phyloP scores from a whole-genome alignment of 108 stramenopile genomes.

The Cyclostephanos tholiformis region DNA sequence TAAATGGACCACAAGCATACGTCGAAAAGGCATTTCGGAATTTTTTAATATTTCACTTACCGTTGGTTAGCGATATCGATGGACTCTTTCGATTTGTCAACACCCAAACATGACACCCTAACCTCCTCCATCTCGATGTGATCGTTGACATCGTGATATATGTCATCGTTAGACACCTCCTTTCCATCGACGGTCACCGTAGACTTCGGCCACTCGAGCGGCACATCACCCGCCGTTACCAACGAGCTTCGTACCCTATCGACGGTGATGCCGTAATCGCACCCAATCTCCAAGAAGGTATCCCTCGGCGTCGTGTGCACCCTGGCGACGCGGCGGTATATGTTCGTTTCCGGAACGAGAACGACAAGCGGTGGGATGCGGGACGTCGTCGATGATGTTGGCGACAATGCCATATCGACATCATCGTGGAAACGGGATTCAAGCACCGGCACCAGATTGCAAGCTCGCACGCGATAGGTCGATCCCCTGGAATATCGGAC shows the following conservation, averaged over 20 bases:
- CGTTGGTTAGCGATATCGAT: slow-evolving; percentile 64
- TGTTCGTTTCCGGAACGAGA: slow-evolving; percentile 69
- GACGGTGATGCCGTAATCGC: slow-evolving; percentile 74
- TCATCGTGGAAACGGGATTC: slow-evolving; percentile 34
- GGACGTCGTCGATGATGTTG: neutral
- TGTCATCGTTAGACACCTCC: neutral
- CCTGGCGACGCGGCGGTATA: slow-evolving; percentile 65
- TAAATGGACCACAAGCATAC: no score
- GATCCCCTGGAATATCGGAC: slow-evolving; percentile 78
- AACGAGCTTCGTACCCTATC: slow-evolving; percentile 47
- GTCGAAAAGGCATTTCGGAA: no score
- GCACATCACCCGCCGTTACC: slow-evolving; percentile 44
- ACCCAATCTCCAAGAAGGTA: slow-evolving; percentile 78
- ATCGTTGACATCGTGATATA: neutral
- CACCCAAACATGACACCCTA: slow-evolving; percentile 49
- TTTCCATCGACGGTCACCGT: neutral
- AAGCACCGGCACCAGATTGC: slow-evolving; percentile 62
- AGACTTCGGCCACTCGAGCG: slow-evolving; percentile 26
- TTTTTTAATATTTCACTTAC: no score
- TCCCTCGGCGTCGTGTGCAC: slow-evolving; percentile 68
- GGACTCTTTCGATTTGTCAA: slow-evolving; percentile 74
- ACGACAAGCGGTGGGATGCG: slow-evolving; percentile 47
- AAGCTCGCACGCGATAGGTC: slow-evolving; percentile 66
- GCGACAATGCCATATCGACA: neutral
- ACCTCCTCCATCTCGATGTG: neutral